Conservation (phyloP, 2,329 filamentous ascomycete genomes). For the Fusarium xylarioides region DNA sequence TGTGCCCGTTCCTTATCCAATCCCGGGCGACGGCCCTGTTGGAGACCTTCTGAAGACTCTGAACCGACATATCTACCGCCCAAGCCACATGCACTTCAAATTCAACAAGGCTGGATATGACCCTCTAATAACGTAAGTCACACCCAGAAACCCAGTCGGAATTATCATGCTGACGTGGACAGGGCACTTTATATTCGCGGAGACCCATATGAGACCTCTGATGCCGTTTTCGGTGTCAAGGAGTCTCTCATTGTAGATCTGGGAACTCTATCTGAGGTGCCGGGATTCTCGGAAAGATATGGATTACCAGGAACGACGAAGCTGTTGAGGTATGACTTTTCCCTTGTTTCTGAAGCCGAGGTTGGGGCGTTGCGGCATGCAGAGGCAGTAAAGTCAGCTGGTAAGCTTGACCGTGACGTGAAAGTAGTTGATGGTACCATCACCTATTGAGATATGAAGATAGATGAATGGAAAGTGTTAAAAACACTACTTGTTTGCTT, state of each 20-base stretch:
- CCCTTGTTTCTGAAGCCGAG: neutral
- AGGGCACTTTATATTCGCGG: neutral
- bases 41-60: neutral
- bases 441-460: neutral
- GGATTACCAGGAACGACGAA: neutral
- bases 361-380: neutral
- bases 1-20: neutral
- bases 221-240: neutral
- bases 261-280: neutral
- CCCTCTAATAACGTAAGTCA: neutral
- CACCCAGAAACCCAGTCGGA: neutral
- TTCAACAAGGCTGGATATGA: neutral
- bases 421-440: neutral
- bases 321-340: neutral
- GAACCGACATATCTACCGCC: neutral
- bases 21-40: neutral
- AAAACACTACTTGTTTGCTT: too few species aligned
- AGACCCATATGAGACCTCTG: neutral
- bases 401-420: neutral
- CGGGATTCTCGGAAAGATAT: neutral
- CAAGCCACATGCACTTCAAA: neutral
- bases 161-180: neutral
- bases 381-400: slow-evolving; percentile 1
- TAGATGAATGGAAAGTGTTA: neutral
- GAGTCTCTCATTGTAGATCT: neutral